Conservation (phyloP, 192 early-diverging fungal genomes). For the Chytriomyces sp. region DNA sequence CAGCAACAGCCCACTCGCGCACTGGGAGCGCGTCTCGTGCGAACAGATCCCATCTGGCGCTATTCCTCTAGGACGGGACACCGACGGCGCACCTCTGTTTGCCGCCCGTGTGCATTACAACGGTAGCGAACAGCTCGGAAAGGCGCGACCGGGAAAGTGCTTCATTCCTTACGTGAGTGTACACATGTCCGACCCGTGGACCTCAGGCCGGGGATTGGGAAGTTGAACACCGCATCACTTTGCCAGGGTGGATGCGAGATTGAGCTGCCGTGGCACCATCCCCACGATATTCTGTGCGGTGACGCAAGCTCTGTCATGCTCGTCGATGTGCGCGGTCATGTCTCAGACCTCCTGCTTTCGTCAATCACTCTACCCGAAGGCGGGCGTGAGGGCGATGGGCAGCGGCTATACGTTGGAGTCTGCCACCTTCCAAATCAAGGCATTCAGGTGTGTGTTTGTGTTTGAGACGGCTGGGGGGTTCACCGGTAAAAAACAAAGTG, state of each 20-base stretch:
- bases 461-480: too few species aligned
- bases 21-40: too few species aligned
- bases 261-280: background rate
- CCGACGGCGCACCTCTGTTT: background rate
- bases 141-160: background rate
- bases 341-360: background rate
- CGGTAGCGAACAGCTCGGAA: background rate
- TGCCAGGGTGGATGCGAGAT: constrained; percentile 1
- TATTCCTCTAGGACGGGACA: background rate
- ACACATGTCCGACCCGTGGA: too few species aligned
- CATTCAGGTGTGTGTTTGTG: too few species aligned
- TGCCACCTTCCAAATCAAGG: background rate
- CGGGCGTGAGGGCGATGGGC: background rate
- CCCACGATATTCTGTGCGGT: background rate
- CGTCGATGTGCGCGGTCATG: background rate
- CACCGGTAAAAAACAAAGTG: too few species aligned
- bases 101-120: background rate
- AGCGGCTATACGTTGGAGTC: background rate
- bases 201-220: too few species aligned
- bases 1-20: too few species aligned
- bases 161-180: background rate
- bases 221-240: too few species aligned
- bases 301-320: background rate
- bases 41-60: too few species aligned
- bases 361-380: background rate